phyloP scores from a whole-genome alignment of 129 eudicot species.

The Daucus carota region DNA sequence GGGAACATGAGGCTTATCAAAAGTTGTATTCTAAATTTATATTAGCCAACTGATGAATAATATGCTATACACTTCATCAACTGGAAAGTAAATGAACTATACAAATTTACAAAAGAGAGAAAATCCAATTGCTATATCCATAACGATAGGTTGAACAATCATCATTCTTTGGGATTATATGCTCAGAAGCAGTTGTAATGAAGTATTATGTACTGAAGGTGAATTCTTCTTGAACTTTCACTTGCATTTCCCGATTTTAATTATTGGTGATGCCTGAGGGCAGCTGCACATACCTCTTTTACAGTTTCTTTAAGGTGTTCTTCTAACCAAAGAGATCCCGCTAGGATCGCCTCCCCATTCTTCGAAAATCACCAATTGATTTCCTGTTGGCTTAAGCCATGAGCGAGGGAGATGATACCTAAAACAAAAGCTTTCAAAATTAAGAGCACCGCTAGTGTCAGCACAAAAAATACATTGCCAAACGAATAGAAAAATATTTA shows the following conservation, averaged over 20 bases:
- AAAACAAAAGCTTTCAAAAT: constrained; percentile 17
- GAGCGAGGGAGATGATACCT: constrained; percentile 93
- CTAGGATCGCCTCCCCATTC: constrained; percentile 80
- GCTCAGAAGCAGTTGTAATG: neutral
- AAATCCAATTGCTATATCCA: neutral
- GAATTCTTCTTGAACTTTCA: neutral
- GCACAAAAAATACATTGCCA: neutral
- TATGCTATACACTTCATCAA: constrained; percentile 11
- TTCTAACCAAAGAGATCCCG: constrained; percentile 55
- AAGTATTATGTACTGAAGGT: constrained; percentile 2
- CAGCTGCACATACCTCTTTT: constrained; percentile 10
- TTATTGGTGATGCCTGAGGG: neutral
- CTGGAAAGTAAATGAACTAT: neutral
- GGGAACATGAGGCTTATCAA: neutral
- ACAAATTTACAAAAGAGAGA: neutral
- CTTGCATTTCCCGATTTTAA: neutral
- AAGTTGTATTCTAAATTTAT: neutral
- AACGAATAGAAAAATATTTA: constrained; percentile 16
- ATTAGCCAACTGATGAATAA: neutral
- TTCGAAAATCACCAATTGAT: constrained; percentile 68
- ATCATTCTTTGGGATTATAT: neutral
- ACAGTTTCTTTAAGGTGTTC: constrained; percentile 21
- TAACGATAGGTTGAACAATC: neutral
- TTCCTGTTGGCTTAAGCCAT: constrained; percentile 61
- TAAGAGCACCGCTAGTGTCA: neutral